Base-by-base conservation (phyloP, 306 rosid species). In the Fragaria vesca region DNA sequence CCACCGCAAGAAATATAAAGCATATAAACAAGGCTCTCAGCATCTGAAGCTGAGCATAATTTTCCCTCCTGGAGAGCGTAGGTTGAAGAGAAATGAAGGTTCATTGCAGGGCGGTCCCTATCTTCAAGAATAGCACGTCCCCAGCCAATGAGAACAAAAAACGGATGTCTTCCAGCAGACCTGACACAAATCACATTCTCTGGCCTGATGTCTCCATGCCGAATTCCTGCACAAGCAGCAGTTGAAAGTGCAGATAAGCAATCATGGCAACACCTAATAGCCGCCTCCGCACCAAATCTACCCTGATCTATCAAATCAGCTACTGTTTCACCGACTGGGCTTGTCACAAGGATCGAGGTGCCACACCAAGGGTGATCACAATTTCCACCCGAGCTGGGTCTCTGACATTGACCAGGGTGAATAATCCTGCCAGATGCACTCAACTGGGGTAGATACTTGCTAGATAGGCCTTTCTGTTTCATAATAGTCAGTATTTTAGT, bases 321-420 rank as follows among this genome's bases (percentile, higher is more conserved):
- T 1, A 91, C 91, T 21, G 99, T 88, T 85, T 93, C 96, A 63
- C 99, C 99, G 71, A 95, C 91, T 9, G 97, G 97, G 84, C 91
- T 88, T 47, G 96, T 88, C 76, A 90, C 97, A 12, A 95, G 97
- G 83, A 88, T 86, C n/a, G 97, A 97, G 30, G 99, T 93, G 79
- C 99, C 99, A 80, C 99, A 95, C 96, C 95, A 95, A 70, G 97
- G 99, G 84, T 95, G 99, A 61, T 88, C 91, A 69, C 99, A 95
- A 71, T 88, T 92, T 72, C 96, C 94, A 76, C 99, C 97, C 1
- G 97, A 78, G 81, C 91, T 91, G 55, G 97, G 93, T 84, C 90
- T 87, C 70, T 63, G 87, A 84, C 99, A 95, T 68, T 86, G 91
- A 76, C 99, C 99, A 3, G 99, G 96, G 85, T 95, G 99, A 82